Evolutionary conservation across 2,329 filamentous ascomycete genomes (phyloP), one percentile per base, ranked within the genome.

Genomic region (Colletotrichum acutatum): DNA sequence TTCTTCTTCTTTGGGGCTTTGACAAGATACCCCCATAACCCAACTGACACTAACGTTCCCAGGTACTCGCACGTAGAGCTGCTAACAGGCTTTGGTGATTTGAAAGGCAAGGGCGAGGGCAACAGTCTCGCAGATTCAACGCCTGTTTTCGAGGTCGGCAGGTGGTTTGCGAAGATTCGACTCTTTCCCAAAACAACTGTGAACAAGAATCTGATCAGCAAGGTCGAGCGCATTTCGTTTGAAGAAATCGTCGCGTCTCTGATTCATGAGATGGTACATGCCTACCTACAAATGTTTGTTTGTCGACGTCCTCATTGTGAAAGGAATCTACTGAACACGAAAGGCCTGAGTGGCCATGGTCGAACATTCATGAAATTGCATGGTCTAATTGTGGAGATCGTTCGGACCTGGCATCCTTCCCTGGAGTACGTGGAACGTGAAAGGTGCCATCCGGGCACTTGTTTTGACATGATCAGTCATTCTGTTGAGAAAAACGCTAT

Each of bases 201-300:
- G 28, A 14, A 24, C 26, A n/a, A 22, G 37, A 5, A 8, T 8
- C n/a, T 4, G 3, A 2, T 9, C 2, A 5, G 2, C 11, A 1
- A 9, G 37, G 24, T 11, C n/a, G 11, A 5, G 22, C 22, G 4
- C 14, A 8, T 52, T 6, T 5, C 32, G 6, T 68, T 72, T 53
- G 5, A 9, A 4, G 1, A 12, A 11, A 65, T 57, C 9, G 54
- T 71, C 12, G 22, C 42, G 30, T 72, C 68, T 4, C 59, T 74
- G 6, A n/a, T 74, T 28, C 72, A 74, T 30, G 74, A 75, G 52
- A 72, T 72, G 61, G 65, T 63, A 14, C 74, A 73, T 59, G 68
- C 61, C 3, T 74, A 72, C 19, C 22, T 74, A 14, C 6, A 3
- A 0, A 4, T 64, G 2, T 74, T 72, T 14, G 8, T 61, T 22